Evolutionary conservation across 2,329 filamentous ascomycete genomes (phyloP).

Genomic region (Harringtonia aguacate): DNA sequence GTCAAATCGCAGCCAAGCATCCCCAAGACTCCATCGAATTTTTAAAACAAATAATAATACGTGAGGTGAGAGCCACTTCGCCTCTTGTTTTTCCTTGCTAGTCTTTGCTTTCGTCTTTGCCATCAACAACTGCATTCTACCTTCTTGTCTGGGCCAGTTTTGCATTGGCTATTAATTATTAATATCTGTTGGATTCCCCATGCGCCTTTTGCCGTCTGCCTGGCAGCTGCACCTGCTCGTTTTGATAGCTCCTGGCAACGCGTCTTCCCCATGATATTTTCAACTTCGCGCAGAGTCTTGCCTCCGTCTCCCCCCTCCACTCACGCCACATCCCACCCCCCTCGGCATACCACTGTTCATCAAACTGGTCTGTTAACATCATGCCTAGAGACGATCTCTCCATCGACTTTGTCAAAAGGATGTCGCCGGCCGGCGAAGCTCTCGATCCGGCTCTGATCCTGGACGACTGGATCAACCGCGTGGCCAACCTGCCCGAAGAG

Average conservation of each 20-base stretch:
- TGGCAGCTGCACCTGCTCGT: neutral
- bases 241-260: neutral
- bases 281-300: neutral
- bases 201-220: neutral
- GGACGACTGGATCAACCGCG: slow-evolving; percentile 66
- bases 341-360: neutral
- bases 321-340: neutral
- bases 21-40: neutral
- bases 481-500: slow-evolving; percentile 72
- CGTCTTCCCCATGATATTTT: too few relatives aligned
- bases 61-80: neutral
- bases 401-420: slow-evolving; percentile 59
- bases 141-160: too few relatives aligned
- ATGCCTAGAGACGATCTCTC: slow-evolving; percentile 66
- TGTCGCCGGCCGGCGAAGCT: slow-evolving; percentile 48
- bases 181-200: too few relatives aligned
- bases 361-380: slow-evolving; percentile 14
- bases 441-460: slow-evolving; percentile 59
- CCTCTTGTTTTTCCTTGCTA: too few relatives aligned
- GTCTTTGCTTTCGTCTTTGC: neutral
- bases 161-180: too few relatives aligned
- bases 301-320: neutral
- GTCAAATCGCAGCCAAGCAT: neutral
- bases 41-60: neutral
- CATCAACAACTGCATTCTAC: too few relatives aligned